Percentiles rank a stretch among this genome's conserved stretches.
These are phyloP conservation scores for Lentinula lateritia DNA, from an alignment of 768 basidiomycete species.

Conservation along the genomic window DNA sequence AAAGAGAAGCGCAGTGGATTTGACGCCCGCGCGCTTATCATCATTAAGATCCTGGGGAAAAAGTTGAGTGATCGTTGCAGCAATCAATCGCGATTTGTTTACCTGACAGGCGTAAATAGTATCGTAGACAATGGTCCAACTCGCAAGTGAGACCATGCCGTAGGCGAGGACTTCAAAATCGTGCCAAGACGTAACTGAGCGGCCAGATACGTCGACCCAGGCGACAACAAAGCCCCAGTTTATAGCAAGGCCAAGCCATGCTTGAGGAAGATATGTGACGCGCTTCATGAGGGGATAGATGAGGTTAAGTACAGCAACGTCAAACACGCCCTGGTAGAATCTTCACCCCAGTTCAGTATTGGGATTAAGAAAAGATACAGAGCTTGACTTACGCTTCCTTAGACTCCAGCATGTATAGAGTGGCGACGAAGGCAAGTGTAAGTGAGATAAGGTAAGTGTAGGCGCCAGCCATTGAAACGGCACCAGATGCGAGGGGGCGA, in stretches of 20 bases:
- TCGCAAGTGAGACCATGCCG: slow-evolving; percentile 1
- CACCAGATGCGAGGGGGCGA: slow-evolving; percentile 16
- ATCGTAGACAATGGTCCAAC: slow-evolving; percentile 25
- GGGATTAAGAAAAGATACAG: neutral
- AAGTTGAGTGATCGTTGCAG: neutral
- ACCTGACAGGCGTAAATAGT: slow-evolving; percentile 54
- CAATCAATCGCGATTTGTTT: slow-evolving; percentile 10
- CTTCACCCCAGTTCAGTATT: slow-evolving; percentile 2
- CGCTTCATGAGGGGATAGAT: slow-evolving; percentile 24
- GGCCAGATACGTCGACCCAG: slow-evolving; percentile 16
- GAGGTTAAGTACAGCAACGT: slow-evolving; percentile 14
- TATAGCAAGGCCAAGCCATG: slow-evolving; percentile 20
- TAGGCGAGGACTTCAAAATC: slow-evolving; percentile 1
- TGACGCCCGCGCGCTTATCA: slow-evolving; percentile 52
- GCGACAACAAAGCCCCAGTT: slow-evolving; percentile 16
- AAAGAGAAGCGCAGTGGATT: slow-evolving; percentile 61
- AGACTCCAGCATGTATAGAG: slow-evolving; percentile 8
- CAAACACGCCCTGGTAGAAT: slow-evolving; percentile 13
- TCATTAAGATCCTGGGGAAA: slow-evolving; percentile 42
- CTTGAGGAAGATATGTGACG: slow-evolving; percentile 22
- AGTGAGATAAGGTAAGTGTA: slow-evolving; percentile 8
- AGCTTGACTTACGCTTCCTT: neutral
- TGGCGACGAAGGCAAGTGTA: slow-evolving; percentile 6
- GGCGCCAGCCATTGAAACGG: slow-evolving; percentile 14
- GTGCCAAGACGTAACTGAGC: neutral